Percentiles rank a stretch among this genome's conserved stretches.
Evolutionary conservation across 495 filamentous ascomycete species (phyloP).

Genomic region (Hypoxylon cercidicola): DNA sequence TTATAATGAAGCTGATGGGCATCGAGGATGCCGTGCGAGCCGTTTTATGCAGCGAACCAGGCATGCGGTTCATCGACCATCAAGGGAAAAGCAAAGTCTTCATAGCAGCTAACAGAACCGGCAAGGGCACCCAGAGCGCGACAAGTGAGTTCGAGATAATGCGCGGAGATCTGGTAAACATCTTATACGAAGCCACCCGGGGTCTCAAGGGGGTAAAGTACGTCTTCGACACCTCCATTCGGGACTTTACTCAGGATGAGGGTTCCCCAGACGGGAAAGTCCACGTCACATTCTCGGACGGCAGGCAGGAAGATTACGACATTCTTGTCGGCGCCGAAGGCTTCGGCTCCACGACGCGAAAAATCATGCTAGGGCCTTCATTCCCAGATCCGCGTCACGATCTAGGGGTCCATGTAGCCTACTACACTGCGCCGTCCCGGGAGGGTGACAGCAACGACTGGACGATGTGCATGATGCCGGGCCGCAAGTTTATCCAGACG

Average conservation of each 20-base stretch:
- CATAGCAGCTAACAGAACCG: slow-evolving; percentile 52
- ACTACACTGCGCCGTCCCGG: slow-evolving; percentile 50
- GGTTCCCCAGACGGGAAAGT: slow-evolving; percentile 41
- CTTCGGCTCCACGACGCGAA: slow-evolving; percentile 52
- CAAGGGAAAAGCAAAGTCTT: slow-evolving; percentile 51
- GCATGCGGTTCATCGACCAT: slow-evolving; percentile 53
- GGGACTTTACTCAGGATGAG: slow-evolving; percentile 18
- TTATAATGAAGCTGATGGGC: slow-evolving; percentile 61
- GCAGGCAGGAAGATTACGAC: slow-evolving; percentile 52
- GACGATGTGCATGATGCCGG: slow-evolving; percentile 29
- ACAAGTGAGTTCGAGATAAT: slow-evolving; percentile 67
- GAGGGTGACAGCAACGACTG: slow-evolving; percentile 33
- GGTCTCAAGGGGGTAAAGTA: slow-evolving; percentile 49
- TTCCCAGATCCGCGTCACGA: slow-evolving; percentile 40
- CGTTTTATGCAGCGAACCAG: slow-evolving; percentile 49
- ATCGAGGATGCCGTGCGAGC: slow-evolving; percentile 57
- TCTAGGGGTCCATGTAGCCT: slow-evolving; percentile 47
- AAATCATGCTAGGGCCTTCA: slow-evolving; percentile 45
- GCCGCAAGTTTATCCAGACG: slow-evolving; percentile 41
- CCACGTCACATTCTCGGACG: slow-evolving; percentile 53
- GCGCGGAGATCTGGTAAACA: slow-evolving; percentile 58
- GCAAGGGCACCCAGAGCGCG: slow-evolving; percentile 53
- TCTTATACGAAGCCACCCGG: slow-evolving; percentile 58
- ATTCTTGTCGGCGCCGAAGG: slow-evolving; percentile 64
- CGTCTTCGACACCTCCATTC: slow-evolving; percentile 50